Evolutionary conservation across 1,284 basidiomycete species (phyloP), one percentile per base, ranked within the genome.

Genomic region (Puccinia coronata): DNA sequence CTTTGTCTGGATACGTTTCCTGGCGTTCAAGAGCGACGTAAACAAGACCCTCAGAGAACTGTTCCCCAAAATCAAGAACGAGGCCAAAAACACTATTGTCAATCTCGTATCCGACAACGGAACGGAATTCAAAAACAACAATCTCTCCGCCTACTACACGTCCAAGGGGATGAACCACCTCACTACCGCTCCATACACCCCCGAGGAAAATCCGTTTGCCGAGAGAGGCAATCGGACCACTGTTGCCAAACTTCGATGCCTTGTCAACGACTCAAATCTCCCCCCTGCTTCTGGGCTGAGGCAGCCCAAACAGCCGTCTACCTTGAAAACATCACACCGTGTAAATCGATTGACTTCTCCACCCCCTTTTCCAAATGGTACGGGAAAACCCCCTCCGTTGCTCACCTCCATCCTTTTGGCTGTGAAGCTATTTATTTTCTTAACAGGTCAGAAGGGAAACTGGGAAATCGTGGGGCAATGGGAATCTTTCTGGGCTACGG

Each of bases 61-160:
- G 34, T 57, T 74, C n/a, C 31, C 25, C 23, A 39, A 39, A 39
- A 41, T 74, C 34, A 12, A 74, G 31, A 57, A 57, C 36, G 36
- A 57, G 28, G 18, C 72, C n/a, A n/a, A 39, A 16, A n/a, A 2
- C 18, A 34, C 9, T 23, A 39, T 55, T 36, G 31, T 31, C 53
- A 55, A 73, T 25, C 49, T 73, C 9, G 49, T 73, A 34, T 36
- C 34, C 2, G 71, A 55, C 47, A 55, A 73, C 47, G 47, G 47
- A 25, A 55, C 71, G n/a, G 71, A 73, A 25, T 73, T 73, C 5
- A 73, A 73, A 39, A 73, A 73, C 49, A 39, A 57, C 3, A 20
- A 55, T 18, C 53, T 57, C n/a, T 39, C 49, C 4, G 28, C 41
- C 4, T 71, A 14, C 25, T 71, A 49, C n/a, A 5, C 41, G 8